phyloP scores from a whole-genome alignment of 257 asterid genomes.

The Ligustrum vulgare region DNA sequence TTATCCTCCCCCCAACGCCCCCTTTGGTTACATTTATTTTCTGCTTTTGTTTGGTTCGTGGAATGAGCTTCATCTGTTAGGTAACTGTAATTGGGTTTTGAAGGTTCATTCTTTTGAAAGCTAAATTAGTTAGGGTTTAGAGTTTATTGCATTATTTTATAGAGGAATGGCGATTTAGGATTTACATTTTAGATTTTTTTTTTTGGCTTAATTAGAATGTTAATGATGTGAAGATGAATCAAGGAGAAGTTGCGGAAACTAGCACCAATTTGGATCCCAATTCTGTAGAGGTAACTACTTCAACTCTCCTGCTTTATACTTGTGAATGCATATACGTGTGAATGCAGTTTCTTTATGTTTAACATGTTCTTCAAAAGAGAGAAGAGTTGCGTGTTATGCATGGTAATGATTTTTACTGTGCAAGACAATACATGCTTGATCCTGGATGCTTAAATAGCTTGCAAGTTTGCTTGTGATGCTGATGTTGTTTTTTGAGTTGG shows the following conservation, averaged over 20 bases:
- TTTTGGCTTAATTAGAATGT: slow-evolving; percentile 30
- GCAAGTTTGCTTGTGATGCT: not conserved
- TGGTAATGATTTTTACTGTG: slow-evolving; percentile 13
- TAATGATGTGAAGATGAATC: slow-evolving; percentile 63
- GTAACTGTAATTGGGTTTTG: slow-evolving; percentile 21
- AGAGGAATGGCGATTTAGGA: slow-evolving; percentile 1
- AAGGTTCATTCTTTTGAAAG: slow-evolving; percentile 26
- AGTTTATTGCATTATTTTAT: slow-evolving; percentile 16
- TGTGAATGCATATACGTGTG: slow-evolving; percentile 3
- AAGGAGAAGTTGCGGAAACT: slow-evolving; percentile 62
- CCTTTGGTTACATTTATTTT: not conserved
- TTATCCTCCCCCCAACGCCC: not conserved
- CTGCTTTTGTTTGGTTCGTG: not conserved
- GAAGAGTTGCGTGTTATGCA: not conserved
- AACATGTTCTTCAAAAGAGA: slow-evolving; percentile 15
- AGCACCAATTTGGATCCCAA: slow-evolving; percentile 36
- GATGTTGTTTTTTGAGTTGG: not conserved
- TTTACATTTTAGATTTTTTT: not conserved
- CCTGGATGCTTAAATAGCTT: slow-evolving; percentile 1
- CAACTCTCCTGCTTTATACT: not conserved
- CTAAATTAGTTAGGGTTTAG: slow-evolving; percentile 38
- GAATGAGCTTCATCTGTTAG: not conserved
- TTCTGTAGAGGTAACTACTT: slow-evolving; percentile 61
- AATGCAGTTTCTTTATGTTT: not conserved
- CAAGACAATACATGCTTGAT: not conserved